Evolutionary conservation across 345 rosid species (phyloP), one percentile per base, ranked within the genome.

Genomic region (Brassica incana): DNA sequence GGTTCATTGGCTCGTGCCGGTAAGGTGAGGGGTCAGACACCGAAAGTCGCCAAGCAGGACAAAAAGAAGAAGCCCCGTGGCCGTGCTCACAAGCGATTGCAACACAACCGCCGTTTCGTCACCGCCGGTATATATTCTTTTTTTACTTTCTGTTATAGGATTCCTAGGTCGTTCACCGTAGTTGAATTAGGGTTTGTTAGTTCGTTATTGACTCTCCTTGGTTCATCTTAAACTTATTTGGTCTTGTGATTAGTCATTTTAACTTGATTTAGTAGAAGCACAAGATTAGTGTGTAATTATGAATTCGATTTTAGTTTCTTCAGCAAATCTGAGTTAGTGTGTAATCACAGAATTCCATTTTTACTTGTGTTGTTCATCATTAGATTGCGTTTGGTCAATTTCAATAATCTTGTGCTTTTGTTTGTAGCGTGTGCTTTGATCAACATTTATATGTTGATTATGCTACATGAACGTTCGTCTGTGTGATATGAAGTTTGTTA

Each of bases 1-100:
- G 73, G 73, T 69, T 69, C 73, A 5, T 48, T 69, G 73, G 73
- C 73, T 50, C 73, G 73, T 69, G 73, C 73, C 73, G 73, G 73
- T 29, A 69, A 69, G 60, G 73, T 69, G 40, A 69, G 73, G 29
- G 73, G 73, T 69, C 73, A 69, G 73, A 69, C 73, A 8, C 73
- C 73, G 0, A 69, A 69, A 69, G 73, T 69, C 0, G 73, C 73
- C 2, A 69, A 69, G 73, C 73, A 69, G 40, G 73, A 69, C 27
- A 69, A 69, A 63, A 70, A 70, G 63, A 70, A 70, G 73, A 9
- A 70, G 73, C 73, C 73, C 0, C 73, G 73, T 70, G 73, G 73
- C 27, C 73, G 73, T 70, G 73, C 73, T 52, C 73, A 70, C 73
- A 70, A 70, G 45, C 1, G 73, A 11, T 8, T 70, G 73, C 73